Evolutionary conservation across 345 rosid genomes (phyloP), one percentile per base, ranked within the genome.

Genomic region (Eucalyptus polyanthemos): DNA sequence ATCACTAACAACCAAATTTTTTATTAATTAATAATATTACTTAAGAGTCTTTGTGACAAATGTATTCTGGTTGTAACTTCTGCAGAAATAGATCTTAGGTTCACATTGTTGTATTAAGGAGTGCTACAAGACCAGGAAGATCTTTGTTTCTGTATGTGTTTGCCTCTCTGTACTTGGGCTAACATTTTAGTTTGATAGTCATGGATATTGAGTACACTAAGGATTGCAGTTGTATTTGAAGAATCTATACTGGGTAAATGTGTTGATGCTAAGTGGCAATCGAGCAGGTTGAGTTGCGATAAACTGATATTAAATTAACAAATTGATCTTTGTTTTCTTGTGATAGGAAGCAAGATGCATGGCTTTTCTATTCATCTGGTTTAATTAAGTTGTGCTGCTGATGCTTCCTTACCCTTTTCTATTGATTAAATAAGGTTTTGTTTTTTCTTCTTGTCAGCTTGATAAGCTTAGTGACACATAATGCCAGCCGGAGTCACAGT

Each of bases 401-500:
- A 9, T 16, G 6, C 44, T 40, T 87, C 25, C 22, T 27, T 6
- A 60, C 2, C 45, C 6, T 7, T 54, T 56, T 51, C 62, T 51
- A 27, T 37, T 50, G 27, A 31, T 34, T 69, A 69, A 47, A 40
- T 80, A 34, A 80, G 34, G 86, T 83, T 58, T 85, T 81, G 14
- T 47, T 6, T 76, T 37, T 87, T 69, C 44, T 22, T 85, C 86
- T 87, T 42, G 40, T 86, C 94, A 96, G 99, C 97, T 98, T 87
- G 97, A 94, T 93, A 97, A 94, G 94, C 98, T 98, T 62, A 96
- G 99, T 92, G 95, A 96, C 86, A 91, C 89, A 89, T 97, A 97
- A 69, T 92, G 97, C 94, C 95, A 96, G 22, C 97, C 98, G 15
- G 97, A 94, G 89, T 95, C 99, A 86, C 99, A 96, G 95, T 97